Evolutionary conservation across 2,329 filamentous ascomycete genomes (phyloP), one percentile per base, ranked within the genome.

Genomic region (Leptographium wingfieldii): DNA sequence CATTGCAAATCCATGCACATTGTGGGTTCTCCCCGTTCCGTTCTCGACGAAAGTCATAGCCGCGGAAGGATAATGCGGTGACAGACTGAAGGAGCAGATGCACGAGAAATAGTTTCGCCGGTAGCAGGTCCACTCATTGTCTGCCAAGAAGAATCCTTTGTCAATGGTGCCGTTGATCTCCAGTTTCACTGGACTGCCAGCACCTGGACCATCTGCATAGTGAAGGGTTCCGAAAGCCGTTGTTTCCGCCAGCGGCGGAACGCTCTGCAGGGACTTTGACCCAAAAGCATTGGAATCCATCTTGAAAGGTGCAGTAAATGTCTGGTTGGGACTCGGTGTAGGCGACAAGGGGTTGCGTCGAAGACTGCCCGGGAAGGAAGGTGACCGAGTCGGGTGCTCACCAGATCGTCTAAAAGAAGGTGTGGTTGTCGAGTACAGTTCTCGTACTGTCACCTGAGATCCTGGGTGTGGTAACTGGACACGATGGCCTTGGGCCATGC

Each of bases 111-210:
- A 96, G 70, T 96, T 96, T 52, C 92, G 81, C 40, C 91, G 81
- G 70, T 96, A 96, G 73, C 91, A 95, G 0, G 91, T 96, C 90
- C 90, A 96, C 66, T 92, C 89, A 22, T 82, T 79, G 59, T 95
- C 91, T 3, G 80, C 81, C 43, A 85, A 76, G 69, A 96, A 95
- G 73, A 95, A 95, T 0, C 91, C 91, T 67, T 95, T 95, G 70
- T 95, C 89, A 62, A 95, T 90, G 67, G 84, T 86, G 43, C 88
- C 89, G 35, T 85, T 79, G 64, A 96, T 88, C 16, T 88, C 86
- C 25, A 88, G 80, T 64, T 84, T 85, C 65, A 94, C 79, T 1
- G 77, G 74, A 2, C 75, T 70, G 6, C 69, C 71, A 52, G 71
- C 69, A 7, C 68, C 70, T 56, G 73, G 68, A 2, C 76, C 75